Percentiles rank a stretch among this genome's conserved stretches.
phyloP scores from a whole-genome alignment of 2,329 filamentous ascomycete species.

The Ascochyta lentis region DNA sequence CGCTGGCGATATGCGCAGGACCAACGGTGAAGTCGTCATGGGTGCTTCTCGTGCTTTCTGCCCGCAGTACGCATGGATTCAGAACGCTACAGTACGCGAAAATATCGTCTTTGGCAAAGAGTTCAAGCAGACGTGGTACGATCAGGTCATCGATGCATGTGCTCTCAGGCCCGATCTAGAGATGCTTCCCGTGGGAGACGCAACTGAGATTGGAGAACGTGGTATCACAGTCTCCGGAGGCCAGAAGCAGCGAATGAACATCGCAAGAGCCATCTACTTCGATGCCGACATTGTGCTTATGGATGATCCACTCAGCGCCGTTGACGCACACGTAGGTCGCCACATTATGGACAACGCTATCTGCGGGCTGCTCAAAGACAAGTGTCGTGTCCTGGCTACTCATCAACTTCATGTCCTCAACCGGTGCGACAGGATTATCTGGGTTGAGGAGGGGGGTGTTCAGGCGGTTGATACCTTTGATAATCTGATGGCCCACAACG shows the following conservation, averaged over 20 bases:
- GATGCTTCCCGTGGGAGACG: slow-evolving; percentile 88
- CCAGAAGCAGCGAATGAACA: slow-evolving; percentile 94
- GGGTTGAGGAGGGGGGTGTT: slow-evolving; percentile 87
- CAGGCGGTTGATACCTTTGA: slow-evolving; percentile 88
- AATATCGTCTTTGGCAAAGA: slow-evolving; percentile 92
- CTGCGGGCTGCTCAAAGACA: slow-evolving; percentile 83
- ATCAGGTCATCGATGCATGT: slow-evolving; percentile 83
- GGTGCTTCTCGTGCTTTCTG: slow-evolving; percentile 88
- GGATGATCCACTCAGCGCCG: slow-evolving; percentile 68
- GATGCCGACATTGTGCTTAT: slow-evolving; percentile 68
- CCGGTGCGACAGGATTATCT: slow-evolving; percentile 89
- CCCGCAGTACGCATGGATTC: slow-evolving; percentile 97
- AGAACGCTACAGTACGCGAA: slow-evolving; percentile 84
- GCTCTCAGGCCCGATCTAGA: slow-evolving; percentile 85
- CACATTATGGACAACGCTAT: slow-evolving; percentile 94
- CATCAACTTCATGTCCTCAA: slow-evolving; percentile 94
- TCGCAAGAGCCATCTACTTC: slow-evolving; percentile 78
- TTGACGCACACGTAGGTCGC: slow-evolving; percentile 65
- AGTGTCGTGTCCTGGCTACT: slow-evolving; percentile 89
- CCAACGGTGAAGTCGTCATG: slow-evolving; percentile 73
- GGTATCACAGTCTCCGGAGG: slow-evolving; percentile 95
- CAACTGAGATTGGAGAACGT: slow-evolving; percentile 92
- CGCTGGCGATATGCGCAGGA: slow-evolving; percentile 92
- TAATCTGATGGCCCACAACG: slow-evolving; percentile 80
- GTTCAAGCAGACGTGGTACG: slow-evolving; percentile 77